Percentiles rank a stretch among this genome's conserved stretches.
Conservation (phyloP, 768 basidiomycete genomes). For the Lepiota brunneoincarnata region DNA sequence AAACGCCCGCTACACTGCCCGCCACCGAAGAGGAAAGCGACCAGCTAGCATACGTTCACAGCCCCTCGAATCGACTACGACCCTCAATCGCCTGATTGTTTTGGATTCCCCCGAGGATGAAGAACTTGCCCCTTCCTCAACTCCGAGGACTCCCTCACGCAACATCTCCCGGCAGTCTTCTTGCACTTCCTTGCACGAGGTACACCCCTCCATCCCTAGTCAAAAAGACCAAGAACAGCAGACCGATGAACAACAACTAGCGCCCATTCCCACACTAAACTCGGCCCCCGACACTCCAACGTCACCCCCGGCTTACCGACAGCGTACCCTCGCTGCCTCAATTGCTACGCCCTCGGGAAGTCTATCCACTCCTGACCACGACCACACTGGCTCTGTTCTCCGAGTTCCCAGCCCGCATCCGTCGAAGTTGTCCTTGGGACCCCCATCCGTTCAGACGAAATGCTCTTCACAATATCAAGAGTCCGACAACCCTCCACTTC, state of each 20-base stretch:
- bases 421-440: constrained; percentile 19
- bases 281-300: constrained; percentile 16
- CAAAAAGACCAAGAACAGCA: not conserved
- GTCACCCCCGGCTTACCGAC: constrained; percentile 41
- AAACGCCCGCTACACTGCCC: constrained; percentile 56
- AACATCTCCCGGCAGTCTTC: constrained; percentile 30
- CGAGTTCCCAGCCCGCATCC: constrained; percentile 16
- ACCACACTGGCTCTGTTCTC: constrained; percentile 10
- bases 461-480: constrained; percentile 12
- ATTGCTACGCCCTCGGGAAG: constrained; percentile 16
- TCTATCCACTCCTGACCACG: constrained; percentile 13
- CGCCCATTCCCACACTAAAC: constrained; percentile 15
- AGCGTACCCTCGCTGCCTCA: constrained; percentile 20
- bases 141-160: constrained; percentile 17
- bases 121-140: constrained; percentile 6
- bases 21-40: constrained; percentile 52
- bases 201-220: not conserved
- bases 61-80: constrained; percentile 24
- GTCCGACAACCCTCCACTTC: constrained; percentile 12
- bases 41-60: constrained; percentile 21
- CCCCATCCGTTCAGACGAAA: constrained; percentile 7
- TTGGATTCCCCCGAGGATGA: constrained; percentile 14
- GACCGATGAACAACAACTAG: not conserved
- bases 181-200: constrained; percentile 17
- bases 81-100: constrained; percentile 14